A percentile compares a stretch with the other conserved stretches of the same genome.
These are phyloP conservation scores for Pichia nanzhaoensis DNA, from an alignment of 805 yeast species.

Conservation along the genomic window DNA sequence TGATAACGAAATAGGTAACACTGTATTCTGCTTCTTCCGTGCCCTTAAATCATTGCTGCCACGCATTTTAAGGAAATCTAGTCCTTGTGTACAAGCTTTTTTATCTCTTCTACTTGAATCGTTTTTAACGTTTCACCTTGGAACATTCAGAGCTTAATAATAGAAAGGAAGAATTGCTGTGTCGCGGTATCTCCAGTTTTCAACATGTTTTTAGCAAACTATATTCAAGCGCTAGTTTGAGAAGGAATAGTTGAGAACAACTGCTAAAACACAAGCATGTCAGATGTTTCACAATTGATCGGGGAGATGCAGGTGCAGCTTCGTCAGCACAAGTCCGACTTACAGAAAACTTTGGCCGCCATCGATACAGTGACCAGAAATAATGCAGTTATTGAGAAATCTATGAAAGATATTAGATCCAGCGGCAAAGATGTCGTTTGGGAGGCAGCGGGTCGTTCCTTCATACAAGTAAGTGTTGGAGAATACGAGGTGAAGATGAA, in stretches of 20 bases:
- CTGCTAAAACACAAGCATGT: too few species aligned
- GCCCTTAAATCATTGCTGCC: constrained; percentile 3
- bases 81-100: background rate
- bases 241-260: too few species aligned
- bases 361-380: constrained; percentile 43
- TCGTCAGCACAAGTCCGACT: constrained; percentile 51
- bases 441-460: constrained; percentile 81
- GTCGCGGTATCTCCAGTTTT: too few species aligned
- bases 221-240: too few species aligned
- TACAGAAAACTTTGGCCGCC: constrained; percentile 48
- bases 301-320: constrained; percentile 63
- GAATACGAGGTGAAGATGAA: constrained; percentile 44
- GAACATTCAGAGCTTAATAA: background rate
- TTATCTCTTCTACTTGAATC: too few species aligned
- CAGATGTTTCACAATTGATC: constrained; percentile 29
- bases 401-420: constrained; percentile 46
- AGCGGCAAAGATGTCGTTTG: constrained; percentile 53
- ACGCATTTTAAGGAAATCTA: background rate
- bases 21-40: background rate
- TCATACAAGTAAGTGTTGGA: constrained; percentile 39
- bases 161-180: background rate
- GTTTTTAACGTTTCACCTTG: too few species aligned
- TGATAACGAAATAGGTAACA: background rate
- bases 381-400: constrained; percentile 46
- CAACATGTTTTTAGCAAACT: too few species aligned